Conservation (phyloP, 805 yeast species). For the Monosporozyma siamensis region DNA sequence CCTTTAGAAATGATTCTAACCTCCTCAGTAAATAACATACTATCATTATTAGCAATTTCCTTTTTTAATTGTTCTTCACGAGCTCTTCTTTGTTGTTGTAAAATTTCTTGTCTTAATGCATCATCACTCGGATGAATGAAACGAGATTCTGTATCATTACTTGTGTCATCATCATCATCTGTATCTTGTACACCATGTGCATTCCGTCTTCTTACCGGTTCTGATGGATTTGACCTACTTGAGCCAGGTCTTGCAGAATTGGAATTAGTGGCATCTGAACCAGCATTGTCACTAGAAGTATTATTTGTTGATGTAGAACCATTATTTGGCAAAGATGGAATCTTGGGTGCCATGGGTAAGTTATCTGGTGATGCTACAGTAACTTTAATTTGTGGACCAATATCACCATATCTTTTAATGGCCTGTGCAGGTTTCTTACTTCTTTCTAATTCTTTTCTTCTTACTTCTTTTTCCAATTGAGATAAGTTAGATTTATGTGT, state of each 20-base stretch:
- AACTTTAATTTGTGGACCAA: constrained; percentile 32
- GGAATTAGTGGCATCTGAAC: not conserved
- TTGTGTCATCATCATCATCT: constrained; percentile 30
- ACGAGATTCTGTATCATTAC: constrained; percentile 18
- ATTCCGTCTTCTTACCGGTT: not conserved
- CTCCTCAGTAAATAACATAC: constrained; percentile 59
- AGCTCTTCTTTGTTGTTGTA: constrained; percentile 26
- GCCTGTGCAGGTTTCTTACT: constrained; percentile 21
- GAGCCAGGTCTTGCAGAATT: not conserved
- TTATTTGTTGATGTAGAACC: no score
- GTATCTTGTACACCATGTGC: constrained; percentile 11
- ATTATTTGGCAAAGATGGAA: not conserved
- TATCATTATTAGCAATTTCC: constrained; percentile 29
- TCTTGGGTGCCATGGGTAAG: constrained; percentile 12
- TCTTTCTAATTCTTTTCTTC: constrained; percentile 33
- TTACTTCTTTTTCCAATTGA: constrained; percentile 20
- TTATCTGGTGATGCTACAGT: constrained; percentile 29
- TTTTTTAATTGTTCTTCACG: constrained; percentile 27
- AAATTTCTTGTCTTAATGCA: constrained; percentile 28
- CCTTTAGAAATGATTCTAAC: constrained; percentile 66
- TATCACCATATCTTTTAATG: constrained; percentile 32
- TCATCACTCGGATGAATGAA: constrained; percentile 31
- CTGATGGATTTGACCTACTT: not conserved
- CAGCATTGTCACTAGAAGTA: not conserved
- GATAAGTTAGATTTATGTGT: constrained; percentile 44